These are phyloP conservation scores for Pythium biforme DNA, from an alignment of 352 stramenopile species.

Conservation along the genomic window DNA sequence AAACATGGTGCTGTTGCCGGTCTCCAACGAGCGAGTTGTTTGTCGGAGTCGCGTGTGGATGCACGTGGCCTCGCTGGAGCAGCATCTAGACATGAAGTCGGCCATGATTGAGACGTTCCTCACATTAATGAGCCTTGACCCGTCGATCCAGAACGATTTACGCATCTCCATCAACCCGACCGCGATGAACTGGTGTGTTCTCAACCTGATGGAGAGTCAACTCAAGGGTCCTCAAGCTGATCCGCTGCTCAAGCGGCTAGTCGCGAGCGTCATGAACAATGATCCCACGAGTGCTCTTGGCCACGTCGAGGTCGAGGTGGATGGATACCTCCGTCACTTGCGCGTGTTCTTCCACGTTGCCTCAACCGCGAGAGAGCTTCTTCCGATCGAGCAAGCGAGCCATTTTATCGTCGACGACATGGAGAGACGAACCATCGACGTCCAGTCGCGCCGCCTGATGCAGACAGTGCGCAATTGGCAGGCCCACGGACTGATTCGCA, in stretches of 20 bases:
- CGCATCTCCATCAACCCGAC: constrained; percentile 39
- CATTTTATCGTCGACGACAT: background rate
- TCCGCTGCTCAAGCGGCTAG: constrained; percentile 41
- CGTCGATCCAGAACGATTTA: constrained; percentile 13
- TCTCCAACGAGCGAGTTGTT: background rate
- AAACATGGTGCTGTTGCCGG: constrained; percentile 5
- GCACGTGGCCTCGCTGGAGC: constrained; percentile 60
- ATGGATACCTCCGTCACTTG: constrained; percentile 61
- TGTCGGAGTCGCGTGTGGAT: constrained; percentile 29
- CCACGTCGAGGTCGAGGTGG: constrained; percentile 42
- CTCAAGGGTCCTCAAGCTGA: constrained; percentile 32
- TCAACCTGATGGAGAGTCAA: constrained; percentile 59
- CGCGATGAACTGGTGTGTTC: constrained; percentile 50
- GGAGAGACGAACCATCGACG: constrained; percentile 23
- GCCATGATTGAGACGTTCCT: constrained; percentile 80
- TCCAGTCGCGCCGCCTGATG: constrained; percentile 44
- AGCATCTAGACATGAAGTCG: constrained; percentile 65
- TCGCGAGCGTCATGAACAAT: constrained; percentile 15
- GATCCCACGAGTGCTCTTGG: constrained; percentile 1
- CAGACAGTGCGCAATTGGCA: constrained; percentile 54
- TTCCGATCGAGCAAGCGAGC: background rate
- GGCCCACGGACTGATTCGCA: constrained; percentile 52
- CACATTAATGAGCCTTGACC: constrained; percentile 35
- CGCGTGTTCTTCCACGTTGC: constrained; percentile 59
- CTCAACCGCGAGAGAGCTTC: constrained; percentile 33